These are phyloP conservation scores for Elsinoe necatrix DNA, from an alignment of 2,329 filamentous ascomycete genomes.

Conservation along the genomic window DNA sequence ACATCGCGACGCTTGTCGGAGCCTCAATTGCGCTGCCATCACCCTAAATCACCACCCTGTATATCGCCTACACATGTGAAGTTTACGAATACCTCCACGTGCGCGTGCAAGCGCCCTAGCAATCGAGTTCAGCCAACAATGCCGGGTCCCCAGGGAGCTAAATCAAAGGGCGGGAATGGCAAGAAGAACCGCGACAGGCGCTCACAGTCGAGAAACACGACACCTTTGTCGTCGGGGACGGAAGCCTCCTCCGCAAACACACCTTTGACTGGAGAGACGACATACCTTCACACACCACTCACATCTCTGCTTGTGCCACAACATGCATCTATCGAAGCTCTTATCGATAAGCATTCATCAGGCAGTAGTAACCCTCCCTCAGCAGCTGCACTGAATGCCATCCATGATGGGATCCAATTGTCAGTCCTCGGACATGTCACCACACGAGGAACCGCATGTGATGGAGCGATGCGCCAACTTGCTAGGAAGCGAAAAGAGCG, in stretches of 20 bases:
- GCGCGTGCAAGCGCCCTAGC: neutral
- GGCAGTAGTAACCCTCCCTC: constrained; percentile 47
- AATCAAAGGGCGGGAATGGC: constrained; percentile 24
- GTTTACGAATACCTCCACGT: neutral
- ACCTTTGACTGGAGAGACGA: constrained; percentile 41
- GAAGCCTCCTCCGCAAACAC: constrained; percentile 53
- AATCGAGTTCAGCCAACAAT: neutral
- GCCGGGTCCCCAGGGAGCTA: constrained; percentile 21
- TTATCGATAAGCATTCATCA: constrained; percentile 55
- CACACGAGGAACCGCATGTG: constrained; percentile 55
- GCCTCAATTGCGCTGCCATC: no score
- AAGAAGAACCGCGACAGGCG: constrained; percentile 46
- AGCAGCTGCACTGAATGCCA: constrained; percentile 53
- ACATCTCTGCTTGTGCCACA: constrained; percentile 43
- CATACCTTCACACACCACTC: constrained; percentile 57
- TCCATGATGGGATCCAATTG: constrained; percentile 59
- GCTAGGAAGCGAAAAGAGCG: constrained; percentile 56
- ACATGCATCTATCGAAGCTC: constrained; percentile 58
- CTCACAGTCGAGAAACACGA: constrained; percentile 69
- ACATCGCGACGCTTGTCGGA: neutral
- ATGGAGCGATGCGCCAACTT: constrained; percentile 64
- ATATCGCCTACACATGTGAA: neutral
- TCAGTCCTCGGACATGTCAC: constrained; percentile 36
- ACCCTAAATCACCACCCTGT: no score
- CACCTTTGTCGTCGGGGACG: constrained; percentile 48